Evolutionary conservation across 192 early-diverging fungal species (phyloP).

Genomic region (Rhizoclosmatium sp.): DNA sequence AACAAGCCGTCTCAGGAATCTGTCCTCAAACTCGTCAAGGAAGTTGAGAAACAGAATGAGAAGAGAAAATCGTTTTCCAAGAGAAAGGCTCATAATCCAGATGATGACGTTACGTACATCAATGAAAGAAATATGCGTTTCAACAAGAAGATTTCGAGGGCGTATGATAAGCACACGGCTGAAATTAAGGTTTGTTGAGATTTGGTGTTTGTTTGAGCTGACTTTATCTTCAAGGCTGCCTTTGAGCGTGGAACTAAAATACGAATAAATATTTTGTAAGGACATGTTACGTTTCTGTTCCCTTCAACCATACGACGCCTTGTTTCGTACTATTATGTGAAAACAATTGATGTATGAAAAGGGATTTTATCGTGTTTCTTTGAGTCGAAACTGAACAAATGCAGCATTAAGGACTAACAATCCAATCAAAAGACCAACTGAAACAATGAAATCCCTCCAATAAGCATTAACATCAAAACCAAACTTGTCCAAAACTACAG

Average conservation of each 20-base stretch:
- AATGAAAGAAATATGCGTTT: slow-evolving; percentile 95
- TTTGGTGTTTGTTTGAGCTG: neutral
- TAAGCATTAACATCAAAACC: slow-evolving; percentile 56
- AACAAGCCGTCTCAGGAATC: slow-evolving; percentile 69
- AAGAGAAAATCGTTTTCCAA: slow-evolving; percentile 66
- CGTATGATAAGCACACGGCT: slow-evolving; percentile 94
- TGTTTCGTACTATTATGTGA: neutral
- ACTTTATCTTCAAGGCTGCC: slow-evolving; percentile 28
- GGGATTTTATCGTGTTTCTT: slow-evolving; percentile 33
- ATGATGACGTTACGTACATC: slow-evolving; percentile 90
- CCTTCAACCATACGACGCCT: too few species aligned
- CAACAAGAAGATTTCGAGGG: slow-evolving; percentile 95
- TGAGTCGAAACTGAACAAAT: slow-evolving; percentile 37
- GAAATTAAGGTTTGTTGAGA: slow-evolving; percentile 78
- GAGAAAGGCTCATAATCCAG: slow-evolving; percentile 75
- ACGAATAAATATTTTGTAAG: too few species aligned
- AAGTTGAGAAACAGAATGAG: slow-evolving; percentile 75
- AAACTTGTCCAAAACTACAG: slow-evolving; percentile 52
- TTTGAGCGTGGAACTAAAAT: slow-evolving; percentile 49
- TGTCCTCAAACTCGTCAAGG: slow-evolving; percentile 72
- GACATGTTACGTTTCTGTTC: too few species aligned
- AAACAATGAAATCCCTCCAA: slow-evolving; percentile 42
- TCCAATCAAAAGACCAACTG: slow-evolving; percentile 39
- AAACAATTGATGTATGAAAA: neutral
- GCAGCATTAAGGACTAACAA: slow-evolving; percentile 43